These are phyloP conservation scores for Cyclotella atomus DNA, from an alignment of 108 stramenopile genomes.

Conservation along the genomic window DNA sequence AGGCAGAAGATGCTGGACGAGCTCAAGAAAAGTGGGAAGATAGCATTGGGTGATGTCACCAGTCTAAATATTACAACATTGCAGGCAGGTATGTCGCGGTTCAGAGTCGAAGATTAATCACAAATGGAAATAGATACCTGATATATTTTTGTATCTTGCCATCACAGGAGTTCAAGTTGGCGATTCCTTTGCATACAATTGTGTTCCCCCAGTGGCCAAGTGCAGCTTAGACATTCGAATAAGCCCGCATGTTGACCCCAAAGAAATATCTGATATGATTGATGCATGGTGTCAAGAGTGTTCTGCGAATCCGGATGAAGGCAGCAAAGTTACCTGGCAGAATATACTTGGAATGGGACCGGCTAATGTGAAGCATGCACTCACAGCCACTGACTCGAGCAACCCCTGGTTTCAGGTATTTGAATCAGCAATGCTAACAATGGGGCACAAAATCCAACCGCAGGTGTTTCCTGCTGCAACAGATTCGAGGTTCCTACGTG, in stretches of 20 bases:
- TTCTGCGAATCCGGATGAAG: constrained; percentile 32
- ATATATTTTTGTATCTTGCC: background rate
- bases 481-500: constrained; percentile 91
- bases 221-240: constrained; percentile 96
- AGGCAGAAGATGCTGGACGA: constrained; percentile 22
- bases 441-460: constrained; percentile 73
- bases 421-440: constrained; percentile 56
- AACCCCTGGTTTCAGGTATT: constrained; percentile 96
- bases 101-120: background rate
- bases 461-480: constrained; percentile 98
- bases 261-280: constrained; percentile 83
- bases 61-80: constrained; percentile 94
- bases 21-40: constrained; percentile 60
- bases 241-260: constrained; percentile 79
- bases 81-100: constrained; percentile 55
- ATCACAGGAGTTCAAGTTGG: constrained; percentile 74
- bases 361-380: constrained; percentile 56
- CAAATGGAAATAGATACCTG: background rate
- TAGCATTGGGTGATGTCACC: constrained; percentile 94
- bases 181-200: constrained; percentile 84
- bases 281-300: constrained; percentile 93
- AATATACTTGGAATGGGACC: constrained; percentile 48
- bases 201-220: constrained; percentile 86
- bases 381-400: constrained; percentile 72
- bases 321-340: constrained; percentile 80